Percentiles rank a stretch among this genome's conserved stretches.
Evolutionary conservation across 225 moss, liverwort and hornwort species (phyloP).

Genomic region (Takakia lepidozioides): DNA sequence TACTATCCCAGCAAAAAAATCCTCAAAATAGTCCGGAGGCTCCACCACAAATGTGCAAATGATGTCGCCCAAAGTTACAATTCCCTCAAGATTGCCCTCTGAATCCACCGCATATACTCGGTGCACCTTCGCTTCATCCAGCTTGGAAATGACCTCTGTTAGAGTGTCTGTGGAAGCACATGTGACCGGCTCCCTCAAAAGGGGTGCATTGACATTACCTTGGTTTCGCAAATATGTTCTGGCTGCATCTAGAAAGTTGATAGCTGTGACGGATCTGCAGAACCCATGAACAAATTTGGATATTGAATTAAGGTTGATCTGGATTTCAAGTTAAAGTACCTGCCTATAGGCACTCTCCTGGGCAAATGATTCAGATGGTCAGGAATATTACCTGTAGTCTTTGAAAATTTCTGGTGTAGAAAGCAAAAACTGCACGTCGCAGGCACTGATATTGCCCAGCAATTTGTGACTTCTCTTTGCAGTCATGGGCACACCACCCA

Average conservation of each 20-base stretch:
- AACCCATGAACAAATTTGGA: not conserved
- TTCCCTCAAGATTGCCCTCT: slow-evolving; percentile 9
- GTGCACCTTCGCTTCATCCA: slow-evolving; percentile 13
- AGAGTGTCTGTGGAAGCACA: slow-evolving; percentile 12
- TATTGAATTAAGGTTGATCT: no score
- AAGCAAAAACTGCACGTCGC: slow-evolving; percentile 17
- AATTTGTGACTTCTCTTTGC: slow-evolving; percentile 11
- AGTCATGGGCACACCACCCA: slow-evolving; percentile 22
- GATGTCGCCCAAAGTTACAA: slow-evolving; percentile 23
- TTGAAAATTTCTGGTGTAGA: slow-evolving; percentile 18
- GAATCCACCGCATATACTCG: slow-evolving; percentile 18
- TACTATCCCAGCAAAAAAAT: not conserved
- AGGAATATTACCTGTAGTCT: slow-evolving; percentile 13
- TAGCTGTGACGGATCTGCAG: slow-evolving; percentile 6
- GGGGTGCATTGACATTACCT: slow-evolving; percentile 6
- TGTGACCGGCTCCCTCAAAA: slow-evolving; percentile 7
- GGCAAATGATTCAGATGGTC: no score
- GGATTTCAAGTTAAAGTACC: no score
- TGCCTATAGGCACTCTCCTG: no score
- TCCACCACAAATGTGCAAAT: slow-evolving; percentile 6
- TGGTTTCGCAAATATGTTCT: slow-evolving; percentile 6
- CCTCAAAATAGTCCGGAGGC: not conserved
- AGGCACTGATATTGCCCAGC: slow-evolving; percentile 15
- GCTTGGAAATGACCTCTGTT: slow-evolving; percentile 11
- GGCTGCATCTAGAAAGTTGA: slow-evolving; percentile 10